A percentile compares a stretch with the other conserved stretches of the same genome.
Conservation (phyloP, 345 rosid species). For the Eutrema japonicum region DNA sequence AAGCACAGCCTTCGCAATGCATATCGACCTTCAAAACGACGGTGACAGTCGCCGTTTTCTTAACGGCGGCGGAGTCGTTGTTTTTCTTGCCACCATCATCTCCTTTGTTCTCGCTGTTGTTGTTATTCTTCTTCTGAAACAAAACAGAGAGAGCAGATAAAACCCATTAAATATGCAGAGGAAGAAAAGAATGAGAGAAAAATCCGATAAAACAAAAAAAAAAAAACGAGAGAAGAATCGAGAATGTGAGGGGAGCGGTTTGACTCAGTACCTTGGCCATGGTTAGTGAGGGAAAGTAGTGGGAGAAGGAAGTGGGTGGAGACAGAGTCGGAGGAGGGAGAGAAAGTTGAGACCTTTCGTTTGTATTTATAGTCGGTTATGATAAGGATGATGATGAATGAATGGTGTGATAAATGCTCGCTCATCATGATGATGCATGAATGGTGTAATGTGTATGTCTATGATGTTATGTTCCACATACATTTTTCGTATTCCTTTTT, state of each 20-base stretch:
- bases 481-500: not conserved
- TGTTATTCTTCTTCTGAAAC: conserved; percentile 25
- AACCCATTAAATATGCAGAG: conserved; percentile 29
- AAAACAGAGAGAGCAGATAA: conserved; percentile 37
- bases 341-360: conserved; percentile 25
- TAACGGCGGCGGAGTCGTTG: conserved; percentile 35
- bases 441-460: not conserved
- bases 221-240: conserved; percentile 14
- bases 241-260: conserved; percentile 11
- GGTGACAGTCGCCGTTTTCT: conserved; percentile 32
- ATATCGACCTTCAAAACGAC: conserved; percentile 73
- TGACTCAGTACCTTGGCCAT: conserved; percentile 42
- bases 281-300: conserved; percentile 25
- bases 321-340: conserved; percentile 34
- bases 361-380: conserved; percentile 41
- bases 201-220: not conserved
- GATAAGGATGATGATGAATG: conserved; percentile 24
- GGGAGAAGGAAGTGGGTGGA: conserved; percentile 37
- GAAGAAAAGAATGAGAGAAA: not conserved
- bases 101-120: conserved; percentile 35
- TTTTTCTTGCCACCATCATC: conserved; percentile 39
- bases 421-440: conserved; percentile 1
- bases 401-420: not conserved
- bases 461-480: conserved; percentile 13
- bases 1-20: conserved; percentile 87